Evolutionary conservation across 257 asterid species (phyloP), one percentile per base, ranked within the genome.

Genomic region (Solanum pinnatisectum): DNA sequence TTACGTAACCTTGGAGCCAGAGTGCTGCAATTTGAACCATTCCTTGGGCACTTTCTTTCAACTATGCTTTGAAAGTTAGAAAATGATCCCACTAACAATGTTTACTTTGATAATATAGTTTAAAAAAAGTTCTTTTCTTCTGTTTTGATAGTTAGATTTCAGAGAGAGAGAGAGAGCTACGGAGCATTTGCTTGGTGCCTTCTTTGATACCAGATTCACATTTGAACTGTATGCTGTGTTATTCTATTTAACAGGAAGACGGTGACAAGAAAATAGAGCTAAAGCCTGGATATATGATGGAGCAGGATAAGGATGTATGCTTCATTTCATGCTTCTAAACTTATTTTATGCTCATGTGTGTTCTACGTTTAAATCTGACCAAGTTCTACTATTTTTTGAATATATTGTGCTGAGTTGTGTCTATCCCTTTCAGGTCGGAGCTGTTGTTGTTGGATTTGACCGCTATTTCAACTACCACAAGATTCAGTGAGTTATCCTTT

Each of bases 391-490:
- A 40, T 11, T 15, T 18, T 16, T 78, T 67, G 23, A 44, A 22
- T 32, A 72, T 37, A 56, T 37, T 52, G 39, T 83, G 85, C 86
- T 86, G 40, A 76, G 65, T 87, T 46, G 86, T 37, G 44, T 67
- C 71, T 86, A 84, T 42, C 84, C 78, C 85, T 68, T 77, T 82
- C 88, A 97, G 99, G 99, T 97, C 84, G 99, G 99, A 79, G 99
- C 99, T 30, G 99, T 97, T 83, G 99, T 97, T 11, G 99, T 96
- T 87, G 99, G 99, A 86, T 97, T 97, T 88, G 99, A 97, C 89
- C 99, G 99, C 87, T 93, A 95, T 92, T 95, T 97, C 96, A 97
- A 97, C 94, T 97, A 97, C 86, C 95, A 91, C 98, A 97, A 97
- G 86, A 91, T 97, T 84, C 99, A 97, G 99, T 97, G 91, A 92